Evolutionary conservation across 805 yeast genomes (phyloP).

Genomic region (Saccharomycopsis schoenii): DNA sequence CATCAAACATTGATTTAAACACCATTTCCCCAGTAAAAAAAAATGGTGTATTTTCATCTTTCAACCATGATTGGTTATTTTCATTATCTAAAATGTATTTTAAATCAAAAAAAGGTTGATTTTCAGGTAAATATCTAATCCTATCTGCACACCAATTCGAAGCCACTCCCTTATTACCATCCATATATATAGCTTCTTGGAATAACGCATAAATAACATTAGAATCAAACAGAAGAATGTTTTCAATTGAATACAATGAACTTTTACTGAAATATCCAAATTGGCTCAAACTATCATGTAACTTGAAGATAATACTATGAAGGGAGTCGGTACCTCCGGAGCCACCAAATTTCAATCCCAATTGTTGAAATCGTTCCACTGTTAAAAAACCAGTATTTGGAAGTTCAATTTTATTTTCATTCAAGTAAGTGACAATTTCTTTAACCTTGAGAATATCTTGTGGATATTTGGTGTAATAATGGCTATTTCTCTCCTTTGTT

Average conservation of each 20-base stretch:
- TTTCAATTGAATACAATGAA: slow-evolving; percentile 28
- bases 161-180: slow-evolving; percentile 26
- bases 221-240: slow-evolving; percentile 37
- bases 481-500: slow-evolving; percentile 38
- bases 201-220: slow-evolving; percentile 45
- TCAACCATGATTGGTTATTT: slow-evolving; percentile 13
- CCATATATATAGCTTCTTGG: slow-evolving; percentile 50
- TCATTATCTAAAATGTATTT: not conserved
- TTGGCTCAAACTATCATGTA: slow-evolving; percentile 30
- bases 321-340: slow-evolving; percentile 39
- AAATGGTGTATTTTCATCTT: slow-evolving; percentile 20
- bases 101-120: slow-evolving; percentile 23
- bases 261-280: slow-evolving; percentile 31
- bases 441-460: slow-evolving; percentile 33
- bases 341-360: slow-evolving; percentile 43
- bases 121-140: slow-evolving; percentile 22
- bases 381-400: slow-evolving; percentile 44
- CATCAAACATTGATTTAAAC: slow-evolving; percentile 40
- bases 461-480: slow-evolving; percentile 40
- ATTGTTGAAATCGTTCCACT: slow-evolving; percentile 42
- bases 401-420: slow-evolving; percentile 25
- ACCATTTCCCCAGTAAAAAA: slow-evolving; percentile 51
- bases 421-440: slow-evolving; percentile 29
- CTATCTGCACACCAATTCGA: slow-evolving; percentile 44
- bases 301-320: slow-evolving; percentile 35